Base-by-base conservation (phyloP, 2,329 filamentous ascomycete species). In the Akanthomyces lecanii region DNA sequence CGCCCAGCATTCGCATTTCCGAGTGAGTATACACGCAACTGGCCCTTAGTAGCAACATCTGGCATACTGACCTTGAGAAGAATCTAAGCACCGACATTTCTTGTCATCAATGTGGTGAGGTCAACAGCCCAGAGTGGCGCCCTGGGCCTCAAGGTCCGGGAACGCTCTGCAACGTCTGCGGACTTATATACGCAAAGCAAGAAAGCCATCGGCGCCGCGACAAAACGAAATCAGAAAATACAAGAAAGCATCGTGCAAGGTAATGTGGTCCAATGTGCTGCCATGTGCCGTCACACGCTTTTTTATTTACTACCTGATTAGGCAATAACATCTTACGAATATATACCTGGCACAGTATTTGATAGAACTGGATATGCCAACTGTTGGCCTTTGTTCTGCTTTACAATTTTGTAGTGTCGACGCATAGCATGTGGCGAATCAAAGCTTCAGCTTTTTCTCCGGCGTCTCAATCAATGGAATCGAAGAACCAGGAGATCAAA, bases 141-240 rank as follows among this genome's bases (percentile, higher is more conserved):
- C n/a, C 33, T 5, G 64, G 64, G 5, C 61, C 61, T 11, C 16
- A 64, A 30, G 64, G 64, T 11, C 64, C 64, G 1, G 52, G 62
- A 12, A 65, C 64, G 21, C 64, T 65, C 6, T 65, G 64, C 44
- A 65, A 65, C 40, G 64, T 65, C 38, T 65, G 64, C 25, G 64
- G 64, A 5, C 56, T 65, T 1, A 51, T 65, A 30, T 65, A 63
- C 45, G 64, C 61, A 48, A 65, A 65, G 51, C 61, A 59, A 12
- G 52, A 57, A 48, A 57, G 44, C 45, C 63, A 64, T 23, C 50
- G 51, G 21, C 55, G 45, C 23, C 57, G 33, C 50, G 51, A 56
- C 25, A 45, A 18, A 23, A 25, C 36, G 18, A 63, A 63, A 38
- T 18, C n/a, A 21, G 54, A 44, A 7, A 28, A 58, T 3, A 18